A percentile compares a stretch with the other conserved stretches of the same genome.
Conservation (phyloP, 75 land plant genomes). For the Isoetes taiwanensis region DNA sequence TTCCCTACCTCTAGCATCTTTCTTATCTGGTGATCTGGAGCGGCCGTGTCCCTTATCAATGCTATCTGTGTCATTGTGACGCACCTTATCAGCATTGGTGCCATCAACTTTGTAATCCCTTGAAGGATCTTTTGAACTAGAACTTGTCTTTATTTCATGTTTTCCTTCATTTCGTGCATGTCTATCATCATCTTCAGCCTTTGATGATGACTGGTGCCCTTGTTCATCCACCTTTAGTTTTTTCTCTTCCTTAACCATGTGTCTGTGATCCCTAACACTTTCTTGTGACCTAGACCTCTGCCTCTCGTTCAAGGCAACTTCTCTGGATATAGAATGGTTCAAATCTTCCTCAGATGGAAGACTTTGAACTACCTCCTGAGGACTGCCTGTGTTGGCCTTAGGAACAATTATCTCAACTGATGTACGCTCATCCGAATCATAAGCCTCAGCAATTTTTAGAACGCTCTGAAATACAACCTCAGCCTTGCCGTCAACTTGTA, state of each 20-base stretch:
- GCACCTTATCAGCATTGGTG: no score
- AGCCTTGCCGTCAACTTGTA: not conserved
- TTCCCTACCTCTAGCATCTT: not conserved
- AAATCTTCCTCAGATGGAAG: not conserved
- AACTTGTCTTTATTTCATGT: not conserved
- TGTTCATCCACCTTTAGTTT: not conserved
- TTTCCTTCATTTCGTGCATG: not conserved
- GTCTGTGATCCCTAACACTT: not conserved
- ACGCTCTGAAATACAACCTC: not conserved
- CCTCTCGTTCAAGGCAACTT: not conserved
- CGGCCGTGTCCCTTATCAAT: no score
- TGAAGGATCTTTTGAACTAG: not conserved
- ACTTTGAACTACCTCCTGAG: not conserved
- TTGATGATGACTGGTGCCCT: no score
- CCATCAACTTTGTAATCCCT: not conserved
- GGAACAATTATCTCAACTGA: not conserved
- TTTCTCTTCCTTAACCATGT: not conserved
- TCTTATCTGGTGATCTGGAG: not conserved
- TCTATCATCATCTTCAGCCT: not conserved
- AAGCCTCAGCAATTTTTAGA: not conserved
- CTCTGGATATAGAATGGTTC: not conserved
- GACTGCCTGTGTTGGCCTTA: not conserved
- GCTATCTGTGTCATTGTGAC: no score
- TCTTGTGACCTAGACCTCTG: not conserved
- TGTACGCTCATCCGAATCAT: not conserved